Conservation (phyloP, 192 early-diverging fungal genomes). For the Entomortierella chlamydospora region DNA sequence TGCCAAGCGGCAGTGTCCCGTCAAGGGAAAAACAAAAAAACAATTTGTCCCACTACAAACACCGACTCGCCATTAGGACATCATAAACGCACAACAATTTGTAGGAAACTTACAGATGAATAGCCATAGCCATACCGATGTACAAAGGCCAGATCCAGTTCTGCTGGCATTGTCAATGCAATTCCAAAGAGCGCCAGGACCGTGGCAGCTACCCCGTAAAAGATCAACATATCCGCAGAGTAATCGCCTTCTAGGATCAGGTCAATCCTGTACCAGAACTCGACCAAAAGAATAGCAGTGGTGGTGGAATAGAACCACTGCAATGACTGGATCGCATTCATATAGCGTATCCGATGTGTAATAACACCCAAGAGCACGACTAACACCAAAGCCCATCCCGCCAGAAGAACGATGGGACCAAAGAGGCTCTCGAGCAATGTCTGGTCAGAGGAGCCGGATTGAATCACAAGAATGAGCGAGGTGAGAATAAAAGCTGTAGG, state of each 20-base stretch:
- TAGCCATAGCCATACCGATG: slow-evolving; percentile 48
- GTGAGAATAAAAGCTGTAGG: slow-evolving; percentile 17
- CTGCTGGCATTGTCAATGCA: slow-evolving; percentile 47
- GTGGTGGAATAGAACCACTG: slow-evolving; percentile 48
- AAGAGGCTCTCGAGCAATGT: slow-evolving; percentile 17
- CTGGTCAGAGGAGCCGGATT: slow-evolving; percentile 12
- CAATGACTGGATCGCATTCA: slow-evolving; percentile 36
- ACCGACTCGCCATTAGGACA: background rate
- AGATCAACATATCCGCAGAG: slow-evolving; percentile 16
- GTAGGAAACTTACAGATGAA: slow-evolving; percentile 32
- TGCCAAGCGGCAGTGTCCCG: too few species aligned
- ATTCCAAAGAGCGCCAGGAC: slow-evolving; percentile 15
- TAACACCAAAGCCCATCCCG: slow-evolving; percentile 25
- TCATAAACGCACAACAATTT: background rate
- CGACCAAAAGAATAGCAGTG: slow-evolving; percentile 5
- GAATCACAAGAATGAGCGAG: slow-evolving; percentile 15
- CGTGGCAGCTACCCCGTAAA: slow-evolving; percentile 4
- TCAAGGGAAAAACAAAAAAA: background rate
- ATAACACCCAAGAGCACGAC: slow-evolving; percentile 11
- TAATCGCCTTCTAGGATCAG: slow-evolving; percentile 18
- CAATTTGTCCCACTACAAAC: background rate
- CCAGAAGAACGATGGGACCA: slow-evolving; percentile 17
- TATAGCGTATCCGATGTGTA: slow-evolving; percentile 29
- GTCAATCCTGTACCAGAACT: slow-evolving; percentile 35
- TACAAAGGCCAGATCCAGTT: slow-evolving; percentile 51